Base-by-base conservation (phyloP, 164 flowering plant species). In the Tinospora cordifolia region DNA sequence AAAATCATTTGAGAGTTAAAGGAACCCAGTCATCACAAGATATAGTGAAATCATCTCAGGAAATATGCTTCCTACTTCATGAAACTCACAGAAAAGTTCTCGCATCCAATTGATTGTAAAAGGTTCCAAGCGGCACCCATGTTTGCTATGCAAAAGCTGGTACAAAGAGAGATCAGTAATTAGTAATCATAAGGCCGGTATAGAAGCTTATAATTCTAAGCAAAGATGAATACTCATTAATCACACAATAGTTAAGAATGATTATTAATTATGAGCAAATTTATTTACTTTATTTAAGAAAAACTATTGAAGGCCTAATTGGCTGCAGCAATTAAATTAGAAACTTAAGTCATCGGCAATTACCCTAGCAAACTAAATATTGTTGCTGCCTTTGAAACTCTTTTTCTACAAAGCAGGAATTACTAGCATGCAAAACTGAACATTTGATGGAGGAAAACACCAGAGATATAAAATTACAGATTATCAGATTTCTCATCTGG, bases 121-220 rank as follows among this genome's bases (percentile, higher is more conserved):
- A 92, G 87, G 25, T 76, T 78, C 90, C 88, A 84, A 13, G 84
- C 78, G 65, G 87, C 84, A 81, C 84, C 87, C 86, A 92, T 75
- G 75, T 74, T 81, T 72, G 82, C 75, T 71, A 81, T 65, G 72
- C 92, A 92, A 63, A 75, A 75, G 87, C 99, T 94, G 77, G 8
- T 21, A 25, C 26, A 68, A 40, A 44, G 21, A 17, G 63, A 2
- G 14, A 30, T 30, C 2, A 30, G 2, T 30, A 30, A 30, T 30
- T 1, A 49, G 38, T 24, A 34, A 66, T 8, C 13, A 47, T 15
- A 25, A 34, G 17, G 30, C 7, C 58, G 38, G 70, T 1, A 63
- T 58, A 36, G 62, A 54, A 38, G 54, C 30, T 34, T 72, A 22
- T 10, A 59, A 67, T 44, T 19, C 7, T 3, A 15, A 24, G 36